Percentiles rank a stretch among this genome's conserved stretches.
These are phyloP conservation scores for Cyclotella atomus DNA, from an alignment of 108 stramenopile species.

Conservation along the genomic window DNA sequence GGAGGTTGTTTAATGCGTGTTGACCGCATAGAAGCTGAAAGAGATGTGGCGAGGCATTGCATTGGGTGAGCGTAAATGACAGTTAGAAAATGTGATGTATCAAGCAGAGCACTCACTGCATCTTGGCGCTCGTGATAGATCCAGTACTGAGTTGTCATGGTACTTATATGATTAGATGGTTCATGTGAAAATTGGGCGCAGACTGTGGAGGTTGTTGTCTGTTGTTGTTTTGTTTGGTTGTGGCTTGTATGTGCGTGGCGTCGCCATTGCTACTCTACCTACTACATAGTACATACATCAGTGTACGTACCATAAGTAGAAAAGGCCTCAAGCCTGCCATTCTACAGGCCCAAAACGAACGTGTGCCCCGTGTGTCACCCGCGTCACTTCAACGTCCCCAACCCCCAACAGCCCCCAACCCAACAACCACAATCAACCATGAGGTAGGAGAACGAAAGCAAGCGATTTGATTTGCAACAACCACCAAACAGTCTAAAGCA, in stretches of 20 bases:
- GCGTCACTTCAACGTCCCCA: background rate
- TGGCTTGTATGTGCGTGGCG: background rate
- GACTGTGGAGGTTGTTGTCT: too few relatives aligned
- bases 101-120: constrained; percentile 22
- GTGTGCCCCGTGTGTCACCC: background rate
- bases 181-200: background rate
- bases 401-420: too few relatives aligned
- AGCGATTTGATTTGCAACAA: too few relatives aligned
- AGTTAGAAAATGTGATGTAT: background rate
- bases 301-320: background rate
- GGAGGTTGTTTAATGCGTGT: constrained; percentile 91
- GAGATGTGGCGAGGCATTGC: background rate
- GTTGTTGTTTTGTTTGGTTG: background rate
- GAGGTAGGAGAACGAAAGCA: too few relatives aligned
- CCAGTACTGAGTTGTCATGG: constrained; percentile 49
- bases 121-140: constrained; percentile 93
- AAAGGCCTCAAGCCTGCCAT: too few relatives aligned
- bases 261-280: background rate
- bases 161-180: background rate
- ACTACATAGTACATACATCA: background rate
- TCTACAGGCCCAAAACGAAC: background rate
- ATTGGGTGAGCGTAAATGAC: background rate
- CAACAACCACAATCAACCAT: background rate
- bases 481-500: background rate
- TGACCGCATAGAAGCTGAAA: constrained; percentile 83